These are phyloP conservation scores for Scedosporium boydii DNA, from an alignment of 2,329 filamentous ascomycete genomes.

Conservation along the genomic window DNA sequence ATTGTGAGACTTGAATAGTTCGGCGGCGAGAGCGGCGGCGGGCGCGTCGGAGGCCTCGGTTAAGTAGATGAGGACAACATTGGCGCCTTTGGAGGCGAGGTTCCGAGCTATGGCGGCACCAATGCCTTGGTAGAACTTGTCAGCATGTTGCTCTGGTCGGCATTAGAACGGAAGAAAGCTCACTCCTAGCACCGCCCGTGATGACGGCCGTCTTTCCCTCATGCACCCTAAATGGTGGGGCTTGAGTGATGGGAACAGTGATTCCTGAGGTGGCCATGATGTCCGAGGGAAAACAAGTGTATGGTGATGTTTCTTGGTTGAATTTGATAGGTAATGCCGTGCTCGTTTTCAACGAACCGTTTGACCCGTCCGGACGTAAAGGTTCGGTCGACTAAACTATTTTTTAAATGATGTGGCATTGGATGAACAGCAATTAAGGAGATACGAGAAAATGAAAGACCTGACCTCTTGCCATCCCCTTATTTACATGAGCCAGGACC, in stretches of 20 bases:
- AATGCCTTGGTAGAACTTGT: constrained; percentile 35
- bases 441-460: neutral
- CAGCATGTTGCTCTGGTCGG: constrained; percentile 5
- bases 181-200: constrained; percentile 41
- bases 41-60: constrained; percentile 40
- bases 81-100: constrained; percentile 51
- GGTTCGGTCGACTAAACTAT: neutral
- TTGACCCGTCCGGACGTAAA: neutral
- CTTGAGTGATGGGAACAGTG: constrained; percentile 9
- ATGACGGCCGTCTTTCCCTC: constrained; percentile 42
- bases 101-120: constrained; percentile 48
- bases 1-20: constrained; percentile 35
- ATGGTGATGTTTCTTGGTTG: neutral
- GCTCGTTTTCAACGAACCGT: neutral
- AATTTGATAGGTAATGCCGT: neutral
- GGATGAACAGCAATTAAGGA: neutral
- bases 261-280: constrained; percentile 7
- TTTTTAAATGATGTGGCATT: neutral
- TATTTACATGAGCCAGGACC: too few relatives aligned
- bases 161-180: neutral
- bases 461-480: neutral
- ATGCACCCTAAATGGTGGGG: constrained; percentile 12
- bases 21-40: constrained; percentile 35
- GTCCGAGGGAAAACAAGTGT: neutral
- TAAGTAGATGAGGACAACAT: constrained; percentile 50